Conservation (phyloP, 2,329 filamentous ascomycete genomes). For the Aureobasidium zeae region DNA sequence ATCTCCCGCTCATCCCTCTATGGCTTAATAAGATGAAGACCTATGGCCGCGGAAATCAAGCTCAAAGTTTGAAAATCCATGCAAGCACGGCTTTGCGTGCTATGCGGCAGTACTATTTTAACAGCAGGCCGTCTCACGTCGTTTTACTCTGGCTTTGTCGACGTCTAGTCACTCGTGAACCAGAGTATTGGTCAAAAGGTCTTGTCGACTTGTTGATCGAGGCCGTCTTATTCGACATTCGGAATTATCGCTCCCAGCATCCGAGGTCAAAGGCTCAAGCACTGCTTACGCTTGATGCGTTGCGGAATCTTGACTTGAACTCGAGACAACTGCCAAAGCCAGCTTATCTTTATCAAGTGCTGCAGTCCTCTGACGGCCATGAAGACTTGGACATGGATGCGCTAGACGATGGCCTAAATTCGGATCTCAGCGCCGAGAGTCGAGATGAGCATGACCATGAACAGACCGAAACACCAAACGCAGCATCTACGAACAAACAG, state of each 20-base stretch:
- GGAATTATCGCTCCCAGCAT: constrained; percentile 13
- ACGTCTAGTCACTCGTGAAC: constrained; percentile 17
- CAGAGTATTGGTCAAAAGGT: constrained; percentile 18
- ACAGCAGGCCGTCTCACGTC: constrained; percentile 23
- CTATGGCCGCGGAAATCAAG: too few relatives aligned
- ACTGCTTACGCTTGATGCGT: neutral
- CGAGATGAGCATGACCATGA: too few relatives aligned
- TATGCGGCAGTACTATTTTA: constrained; percentile 22
- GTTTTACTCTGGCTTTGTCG: constrained; percentile 24
- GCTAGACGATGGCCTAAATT: too few relatives aligned
- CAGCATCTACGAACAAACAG: too few relatives aligned
- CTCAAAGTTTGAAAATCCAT: constrained; percentile 18
- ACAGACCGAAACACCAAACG: neutral
- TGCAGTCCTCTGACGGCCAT: too few relatives aligned
- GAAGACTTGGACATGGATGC: too few relatives aligned
- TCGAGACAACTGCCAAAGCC: neutral
- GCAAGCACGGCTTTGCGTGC: constrained; percentile 19
- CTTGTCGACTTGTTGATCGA: constrained; percentile 21
- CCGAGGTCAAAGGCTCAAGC: neutral
- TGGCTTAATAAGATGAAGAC: constrained; percentile 22
- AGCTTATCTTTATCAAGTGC: neutral
- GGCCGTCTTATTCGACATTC: constrained; percentile 24
- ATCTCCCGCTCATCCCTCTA: constrained; percentile 19
- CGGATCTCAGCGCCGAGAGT: too few relatives aligned
- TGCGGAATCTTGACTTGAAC: neutral